Base-by-base conservation (phyloP, 768 basidiomycete genomes). In the Trametopsis cervina region DNA sequence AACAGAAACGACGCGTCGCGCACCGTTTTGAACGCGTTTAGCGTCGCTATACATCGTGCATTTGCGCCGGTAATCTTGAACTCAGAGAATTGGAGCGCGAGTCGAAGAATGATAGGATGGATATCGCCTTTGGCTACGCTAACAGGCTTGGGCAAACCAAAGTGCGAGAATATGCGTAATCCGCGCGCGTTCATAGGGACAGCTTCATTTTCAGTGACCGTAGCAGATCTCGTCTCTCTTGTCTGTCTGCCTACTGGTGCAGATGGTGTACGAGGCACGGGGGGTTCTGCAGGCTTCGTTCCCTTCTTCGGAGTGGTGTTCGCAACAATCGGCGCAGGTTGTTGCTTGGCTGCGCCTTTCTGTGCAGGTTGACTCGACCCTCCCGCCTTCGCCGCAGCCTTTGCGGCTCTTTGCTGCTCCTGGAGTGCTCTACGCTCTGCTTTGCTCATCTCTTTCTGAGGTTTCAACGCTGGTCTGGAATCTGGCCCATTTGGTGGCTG, bases 11-110 rank as follows among this genome's bases (percentile, higher is more conserved):
- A 40, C 41, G 47, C 18, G 33, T 23, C 42, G 63, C 83, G 25
- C 59, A 96, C 95, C 44, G 83, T 85, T 69, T 95, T 92, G 71
- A 99, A 94, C 5, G 89, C 87, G 29, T 80, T 81, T 54, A 98
- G 69, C 55, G 90, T 91, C 4, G 91, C 92, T 39, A 97, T 94
- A 59, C 92, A 94, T 51, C 96, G 75, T 4, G 96, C 95, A 65
- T 99, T 98, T 12, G 93, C 89, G 6, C 96, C 96, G 42, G 85
- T 83, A 54, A 98, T 86, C 64, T 83, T 84, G 69, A 98, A 97
- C 56, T 87, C 83, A 6, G 89, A 81, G 67, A 97, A 95, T 54
- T 93, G 81, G 24, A 97, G 72, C 9, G 89, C 94, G 7, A 97
- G 80, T 44, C 86, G 76, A 49, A 92, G 71, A 56, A 98, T 83